Conservation (phyloP, 352 stramenopile species). For the Aphanomyces invadans region DNA sequence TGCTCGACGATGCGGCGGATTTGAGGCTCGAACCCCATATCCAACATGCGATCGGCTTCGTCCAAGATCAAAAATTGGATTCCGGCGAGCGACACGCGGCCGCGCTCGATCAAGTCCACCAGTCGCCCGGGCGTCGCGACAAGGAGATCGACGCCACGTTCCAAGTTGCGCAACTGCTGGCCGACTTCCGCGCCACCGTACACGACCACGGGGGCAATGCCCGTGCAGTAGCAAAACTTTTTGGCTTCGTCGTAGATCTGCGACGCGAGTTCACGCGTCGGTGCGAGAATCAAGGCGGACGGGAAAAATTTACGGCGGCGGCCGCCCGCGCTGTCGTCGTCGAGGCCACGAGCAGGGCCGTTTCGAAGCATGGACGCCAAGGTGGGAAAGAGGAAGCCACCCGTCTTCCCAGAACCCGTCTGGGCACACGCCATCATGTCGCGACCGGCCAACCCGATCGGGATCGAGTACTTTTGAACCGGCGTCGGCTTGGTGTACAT, state of each 20-base stretch:
- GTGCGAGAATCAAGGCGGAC: constrained; percentile 88
- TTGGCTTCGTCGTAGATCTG: constrained; percentile 95
- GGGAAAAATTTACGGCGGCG: constrained; percentile 86
- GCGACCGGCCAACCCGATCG: constrained; percentile 88
- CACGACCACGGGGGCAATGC: constrained; percentile 90
- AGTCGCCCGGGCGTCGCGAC: constrained; percentile 96
- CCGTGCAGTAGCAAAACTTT: constrained; percentile 96
- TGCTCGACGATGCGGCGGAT: constrained; percentile 98
- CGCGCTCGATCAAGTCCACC: constrained; percentile 94
- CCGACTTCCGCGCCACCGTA: constrained; percentile 91
- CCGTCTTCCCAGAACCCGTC: constrained; percentile 97
- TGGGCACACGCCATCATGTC: constrained; percentile 99
- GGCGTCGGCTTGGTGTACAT: constrained; percentile 96
- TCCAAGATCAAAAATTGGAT: constrained; percentile 97
- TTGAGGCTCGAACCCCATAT: constrained; percentile 99
- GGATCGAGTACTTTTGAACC: constrained; percentile 99
- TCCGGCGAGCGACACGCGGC: constrained; percentile 80
- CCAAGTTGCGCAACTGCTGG: constrained; percentile 74
- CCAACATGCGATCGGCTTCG: constrained; percentile 99
- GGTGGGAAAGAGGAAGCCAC: constrained; percentile 95
- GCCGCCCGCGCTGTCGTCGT: constrained; percentile 38
- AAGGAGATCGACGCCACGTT: constrained; percentile 94
- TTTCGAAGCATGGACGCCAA: constrained; percentile 93
- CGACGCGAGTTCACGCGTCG: constrained; percentile 90
- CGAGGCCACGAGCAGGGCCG: constrained; percentile 33